Conservation (phyloP, 345 rosid species). For the Aegle marmelos region DNA sequence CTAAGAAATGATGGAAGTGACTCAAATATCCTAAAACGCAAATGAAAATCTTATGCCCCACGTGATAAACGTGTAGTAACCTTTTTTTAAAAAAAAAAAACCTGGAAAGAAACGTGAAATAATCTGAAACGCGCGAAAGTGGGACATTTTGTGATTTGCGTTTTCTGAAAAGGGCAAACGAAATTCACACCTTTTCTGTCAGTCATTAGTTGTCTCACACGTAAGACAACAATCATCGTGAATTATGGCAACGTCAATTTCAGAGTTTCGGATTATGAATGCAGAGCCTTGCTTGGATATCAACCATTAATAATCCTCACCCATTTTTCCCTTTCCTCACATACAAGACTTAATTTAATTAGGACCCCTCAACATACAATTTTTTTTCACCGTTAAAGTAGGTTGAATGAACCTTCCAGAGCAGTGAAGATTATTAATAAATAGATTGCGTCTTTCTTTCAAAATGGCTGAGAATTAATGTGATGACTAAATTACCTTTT, state of each 20-base stretch:
- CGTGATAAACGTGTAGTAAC: no score
- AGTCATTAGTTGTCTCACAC: neutral
- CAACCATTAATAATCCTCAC: neutral
- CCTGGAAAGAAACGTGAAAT: no score
- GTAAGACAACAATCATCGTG: no score
- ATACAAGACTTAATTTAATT: neutral
- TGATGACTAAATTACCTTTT: neutral
- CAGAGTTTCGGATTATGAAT: no score
- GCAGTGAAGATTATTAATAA: neutral
- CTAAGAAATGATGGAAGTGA: no score
- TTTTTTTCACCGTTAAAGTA: no score
- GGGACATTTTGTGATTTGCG: neutral
- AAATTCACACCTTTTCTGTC: neutral
- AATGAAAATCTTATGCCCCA: no score
- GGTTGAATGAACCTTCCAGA: no score
- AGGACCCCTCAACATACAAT: neutral
- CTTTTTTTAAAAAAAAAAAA: no score
- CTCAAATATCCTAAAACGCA: no score
- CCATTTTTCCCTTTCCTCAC: neutral
- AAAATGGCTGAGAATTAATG: neutral
- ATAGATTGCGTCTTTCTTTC: neutral
- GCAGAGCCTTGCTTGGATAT: neutral
- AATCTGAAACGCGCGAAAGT: neutral
- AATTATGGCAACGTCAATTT: no score
- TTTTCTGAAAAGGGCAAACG: neutral